Base-by-base conservation (phyloP, 495 filamentous ascomycete genomes). In the Sordaria brevicollis region DNA sequence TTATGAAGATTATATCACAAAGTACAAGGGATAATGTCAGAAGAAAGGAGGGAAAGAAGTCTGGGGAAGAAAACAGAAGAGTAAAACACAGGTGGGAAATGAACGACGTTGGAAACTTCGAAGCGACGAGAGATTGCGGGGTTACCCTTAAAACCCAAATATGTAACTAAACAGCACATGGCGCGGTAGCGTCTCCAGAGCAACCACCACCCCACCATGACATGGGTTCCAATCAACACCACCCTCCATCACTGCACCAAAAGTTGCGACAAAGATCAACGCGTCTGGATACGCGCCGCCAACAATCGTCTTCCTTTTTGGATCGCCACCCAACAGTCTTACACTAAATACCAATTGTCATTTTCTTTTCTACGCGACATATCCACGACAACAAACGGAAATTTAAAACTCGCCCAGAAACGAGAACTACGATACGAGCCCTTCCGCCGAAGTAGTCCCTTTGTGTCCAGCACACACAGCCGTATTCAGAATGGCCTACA, bases 401-500 rank as follows among this genome's bases (percentile, higher is more conserved):
- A 35, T n/a, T n/a, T n/a, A n/a, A n/a, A n/a, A n/a, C n/a, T n/a
- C n/a, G n/a, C 19, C 65, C 31, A 10, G 21, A 57, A 49, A 29
- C 65, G 65, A 38, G 25, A 29, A 57, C 5, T 13, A 7, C 49
- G 49, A 57, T 15, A 25, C 54, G 49, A 15, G 29, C 11, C 54
- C 57, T 67, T 25, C 57, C 66, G 7, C 43, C 38, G 2, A n/a
- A 25, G 33, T 15, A 15, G 13, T 31, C 13, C 54, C 33, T 19
- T 41, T 21, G 43, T 54, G 43, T 11, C 43, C 21, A 54, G 43
- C 43, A 54, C 21, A 49, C 57, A 62, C 31, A 71, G 39, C 68
- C 43, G 3, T 35, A 65, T 57, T 35, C 70, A 81, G 37, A 10
- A 89, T 90, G 89, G 83, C 89, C 67, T 94, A 89, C 83, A 92